Percentiles rank a stretch among this genome's conserved stretches.
Conservation (phyloP, 1,284 basidiomycete species). For the Ustilago tritici region DNA sequence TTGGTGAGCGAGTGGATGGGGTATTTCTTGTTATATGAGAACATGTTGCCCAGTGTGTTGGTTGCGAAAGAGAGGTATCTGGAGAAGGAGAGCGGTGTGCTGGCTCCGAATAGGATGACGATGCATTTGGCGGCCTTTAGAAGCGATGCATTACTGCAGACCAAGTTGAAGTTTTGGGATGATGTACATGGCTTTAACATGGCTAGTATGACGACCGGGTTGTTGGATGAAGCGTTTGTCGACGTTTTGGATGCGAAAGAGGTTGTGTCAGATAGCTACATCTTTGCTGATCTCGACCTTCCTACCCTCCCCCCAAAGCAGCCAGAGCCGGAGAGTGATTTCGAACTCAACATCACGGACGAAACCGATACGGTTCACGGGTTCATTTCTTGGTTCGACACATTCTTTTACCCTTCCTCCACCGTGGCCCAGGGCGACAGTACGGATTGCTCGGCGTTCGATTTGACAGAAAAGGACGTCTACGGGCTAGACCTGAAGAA, state of each 20-base stretch:
- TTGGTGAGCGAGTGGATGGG: constrained; percentile 98
- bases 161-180: constrained; percentile 87
- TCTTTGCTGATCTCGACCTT: constrained; percentile 65
- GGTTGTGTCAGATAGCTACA: constrained; percentile 46
- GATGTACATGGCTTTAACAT: constrained; percentile 81
- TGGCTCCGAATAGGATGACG: constrained; percentile 90
- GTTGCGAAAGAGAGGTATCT: constrained; percentile 87
- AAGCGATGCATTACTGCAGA: constrained; percentile 80
- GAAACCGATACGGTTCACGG: constrained; percentile 53
- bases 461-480: constrained; percentile 37
- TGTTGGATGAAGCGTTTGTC: constrained; percentile 64
- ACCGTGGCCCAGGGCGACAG: background rate
- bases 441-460: constrained; percentile 37
- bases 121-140: constrained; percentile 87
- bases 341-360: constrained; percentile 29
- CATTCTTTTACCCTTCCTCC: constrained; percentile 61
- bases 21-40: constrained; percentile 81
- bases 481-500: constrained; percentile 84
- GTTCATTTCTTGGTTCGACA: constrained; percentile 68
- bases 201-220: constrained; percentile 61
- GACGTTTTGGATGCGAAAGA: constrained; percentile 54
- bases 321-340: constrained; percentile 68
- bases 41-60: constrained; percentile 95
- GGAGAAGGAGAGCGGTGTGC: constrained; percentile 76
- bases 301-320: constrained; percentile 50